Evolutionary conservation across 768 basidiomycete genomes (phyloP).

Genomic region (Suillus paluster): DNA sequence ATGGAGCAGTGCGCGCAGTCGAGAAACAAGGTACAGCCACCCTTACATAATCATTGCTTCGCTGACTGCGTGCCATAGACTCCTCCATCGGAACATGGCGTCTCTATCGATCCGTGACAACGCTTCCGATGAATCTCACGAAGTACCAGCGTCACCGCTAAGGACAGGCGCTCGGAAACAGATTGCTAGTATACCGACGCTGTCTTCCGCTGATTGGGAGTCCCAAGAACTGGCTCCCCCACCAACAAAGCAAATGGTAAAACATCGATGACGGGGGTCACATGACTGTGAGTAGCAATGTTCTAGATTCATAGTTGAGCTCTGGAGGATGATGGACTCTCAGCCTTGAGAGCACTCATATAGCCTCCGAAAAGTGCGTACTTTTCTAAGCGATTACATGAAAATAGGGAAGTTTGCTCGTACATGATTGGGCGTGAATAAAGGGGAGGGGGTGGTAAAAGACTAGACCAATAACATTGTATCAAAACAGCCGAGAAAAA

Average conservation of each 20-base stretch:
- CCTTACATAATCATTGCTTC: neutral
- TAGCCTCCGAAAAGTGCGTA: too few species aligned
- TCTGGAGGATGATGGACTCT: too few species aligned
- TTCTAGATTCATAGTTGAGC: too few species aligned
- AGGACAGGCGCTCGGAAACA: conserved; percentile 26
- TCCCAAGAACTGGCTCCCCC: conserved; percentile 55
- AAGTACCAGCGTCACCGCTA: too few species aligned
- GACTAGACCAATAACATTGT: conserved; percentile 1
- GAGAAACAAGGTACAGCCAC: conserved; percentile 71
- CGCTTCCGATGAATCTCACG: conserved; percentile 6
- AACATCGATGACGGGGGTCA: conserved; percentile 1
- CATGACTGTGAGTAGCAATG: neutral
- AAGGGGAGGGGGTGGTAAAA: too few species aligned
- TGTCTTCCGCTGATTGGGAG: conserved; percentile 57
- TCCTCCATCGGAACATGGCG: conserved; percentile 24
- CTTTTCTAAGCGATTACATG: too few species aligned
- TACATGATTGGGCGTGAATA: too few species aligned
- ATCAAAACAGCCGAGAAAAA: too few species aligned
- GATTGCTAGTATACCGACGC: conserved; percentile 46
- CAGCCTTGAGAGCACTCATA: too few species aligned
- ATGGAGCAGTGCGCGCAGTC: conserved; percentile 73
- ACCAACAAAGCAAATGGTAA: conserved; percentile 16
- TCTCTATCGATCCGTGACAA: conserved; percentile 38
- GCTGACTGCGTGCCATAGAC: conserved; percentile 13
- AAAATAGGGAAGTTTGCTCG: too few species aligned